These are phyloP conservation scores for Gautieria morchelliformis DNA, from an alignment of 768 basidiomycete species.

Conservation along the genomic window DNA sequence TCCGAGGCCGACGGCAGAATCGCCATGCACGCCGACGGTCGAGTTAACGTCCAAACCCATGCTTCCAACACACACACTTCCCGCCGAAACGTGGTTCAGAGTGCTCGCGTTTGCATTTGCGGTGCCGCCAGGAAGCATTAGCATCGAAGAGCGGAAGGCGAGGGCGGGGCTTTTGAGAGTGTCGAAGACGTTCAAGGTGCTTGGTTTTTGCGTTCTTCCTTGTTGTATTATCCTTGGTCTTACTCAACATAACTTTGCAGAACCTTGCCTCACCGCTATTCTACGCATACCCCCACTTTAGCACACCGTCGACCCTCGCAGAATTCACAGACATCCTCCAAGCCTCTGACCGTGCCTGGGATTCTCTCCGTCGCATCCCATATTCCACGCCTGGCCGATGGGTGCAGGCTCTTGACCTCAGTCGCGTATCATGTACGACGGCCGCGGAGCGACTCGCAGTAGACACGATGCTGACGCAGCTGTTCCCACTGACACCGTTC, in stretches of 20 bases:
- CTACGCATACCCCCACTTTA: constrained; percentile 45
- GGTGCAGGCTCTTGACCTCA: constrained; percentile 70
- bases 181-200: constrained; percentile 31
- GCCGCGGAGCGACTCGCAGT: constrained; percentile 41
- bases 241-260: constrained; percentile 25
- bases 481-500: constrained; percentile 65
- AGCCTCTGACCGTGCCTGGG: constrained; percentile 70
- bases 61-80: constrained; percentile 29
- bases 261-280: constrained; percentile 57
- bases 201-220: neutral
- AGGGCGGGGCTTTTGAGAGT: constrained; percentile 23
- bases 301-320: constrained; percentile 35
- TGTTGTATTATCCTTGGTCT: no score
- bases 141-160: neutral
- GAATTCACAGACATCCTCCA: constrained; percentile 51
- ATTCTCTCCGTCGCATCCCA: constrained; percentile 78
- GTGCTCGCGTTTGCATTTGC: constrained; percentile 38
- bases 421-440: constrained; percentile 35
- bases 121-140: constrained; percentile 9
- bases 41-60: no score
- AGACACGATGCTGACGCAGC: constrained; percentile 51
- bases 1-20: constrained; percentile 26
- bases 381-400: constrained; percentile 84
- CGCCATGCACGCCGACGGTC: neutral
- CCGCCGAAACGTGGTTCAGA: constrained; percentile 60